Evolutionary conservation across 208 protist species (phyloP), one percentile per base, ranked within the genome.

Genomic region (Plasmodiophora brassicae): DNA sequence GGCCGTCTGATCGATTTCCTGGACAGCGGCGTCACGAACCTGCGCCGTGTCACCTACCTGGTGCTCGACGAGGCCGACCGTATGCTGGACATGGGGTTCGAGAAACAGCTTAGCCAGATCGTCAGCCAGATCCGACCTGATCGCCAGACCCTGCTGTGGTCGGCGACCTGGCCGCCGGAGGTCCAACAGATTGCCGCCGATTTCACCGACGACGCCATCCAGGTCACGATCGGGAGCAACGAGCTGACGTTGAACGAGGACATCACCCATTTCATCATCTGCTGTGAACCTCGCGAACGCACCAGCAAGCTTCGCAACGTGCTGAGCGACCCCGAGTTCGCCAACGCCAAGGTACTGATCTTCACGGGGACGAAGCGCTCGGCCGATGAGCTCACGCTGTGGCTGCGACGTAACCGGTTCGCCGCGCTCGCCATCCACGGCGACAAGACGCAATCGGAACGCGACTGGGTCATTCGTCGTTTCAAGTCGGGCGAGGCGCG

Each of bases 91-190:
- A 93, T 94, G 87, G 93, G 93, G 41, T 94, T 94, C 50, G 90
- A 93, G 78, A 84, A 85, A 39, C 92, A 94, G 84, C 84, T 94
- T 1, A 84, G 87, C n/a, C 8, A 87, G 36, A 92, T 94, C 53
- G 85, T 91, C 39, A 38, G 39, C 0, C 10, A 87, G 53, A 50
- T 91, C 0, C 57, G 39, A 65, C 78, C 90, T 32, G 93, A 90
- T 0, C 94, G 97, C 85, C 97, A 99, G 88, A 99, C 97, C 22
- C 94, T 99, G 8, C 97, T 99, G 95, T 99, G 98, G 91, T 97
- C 94, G 32, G 98, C 98, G 22, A 99, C 98, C 45, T 99, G 98
- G 94, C 97, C 98, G n/a, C 92, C 94, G 39, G 97, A 98, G 89
- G 98, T 99, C 85, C 97, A 99, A 94, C 93, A 93, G 88, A 93